phyloP scores from a whole-genome alignment of 805 yeast species.

The Debaryomyces tyrocola region DNA sequence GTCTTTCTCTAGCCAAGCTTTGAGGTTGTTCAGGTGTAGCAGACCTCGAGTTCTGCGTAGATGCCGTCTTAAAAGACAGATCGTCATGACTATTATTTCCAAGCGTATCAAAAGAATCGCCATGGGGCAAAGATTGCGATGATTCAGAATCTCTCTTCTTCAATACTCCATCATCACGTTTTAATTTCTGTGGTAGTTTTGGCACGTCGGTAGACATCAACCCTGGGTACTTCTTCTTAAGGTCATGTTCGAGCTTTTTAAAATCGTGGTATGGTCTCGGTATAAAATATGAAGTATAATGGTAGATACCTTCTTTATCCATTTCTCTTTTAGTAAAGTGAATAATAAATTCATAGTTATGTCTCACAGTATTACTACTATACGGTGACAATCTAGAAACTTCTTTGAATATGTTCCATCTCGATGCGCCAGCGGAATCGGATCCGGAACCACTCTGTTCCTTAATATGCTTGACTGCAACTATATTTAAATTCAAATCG shows the following conservation, averaged over 20 bases:
- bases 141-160: not conserved
- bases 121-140: not conserved
- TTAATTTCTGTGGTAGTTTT: constrained; percentile 55
- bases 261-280: constrained; percentile 71
- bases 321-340: constrained; percentile 32
- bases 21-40: not conserved
- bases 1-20: constrained; percentile 64
- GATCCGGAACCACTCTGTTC: not conserved
- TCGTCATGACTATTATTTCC: not conserved
- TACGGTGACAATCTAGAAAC: constrained; percentile 5
- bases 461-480: constrained; percentile 54
- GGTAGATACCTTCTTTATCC: constrained; percentile 8
- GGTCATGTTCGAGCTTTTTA: constrained; percentile 49
- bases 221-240: constrained; percentile 67
- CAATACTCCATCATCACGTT: constrained; percentile 30
- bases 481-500: constrained; percentile 64
- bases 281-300: constrained; percentile 42
- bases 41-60: not conserved
- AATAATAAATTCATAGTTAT: constrained; percentile 49
- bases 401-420: constrained; percentile 17
- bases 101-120: not conserved
- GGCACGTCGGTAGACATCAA: constrained; percentile 52
- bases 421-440: not conserved
- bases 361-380: constrained; percentile 10
- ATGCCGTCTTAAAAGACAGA: not conserved